Conservation (phyloP, 2,329 filamentous ascomycete genomes). For the Hirsutella rhossiliensis region DNA sequence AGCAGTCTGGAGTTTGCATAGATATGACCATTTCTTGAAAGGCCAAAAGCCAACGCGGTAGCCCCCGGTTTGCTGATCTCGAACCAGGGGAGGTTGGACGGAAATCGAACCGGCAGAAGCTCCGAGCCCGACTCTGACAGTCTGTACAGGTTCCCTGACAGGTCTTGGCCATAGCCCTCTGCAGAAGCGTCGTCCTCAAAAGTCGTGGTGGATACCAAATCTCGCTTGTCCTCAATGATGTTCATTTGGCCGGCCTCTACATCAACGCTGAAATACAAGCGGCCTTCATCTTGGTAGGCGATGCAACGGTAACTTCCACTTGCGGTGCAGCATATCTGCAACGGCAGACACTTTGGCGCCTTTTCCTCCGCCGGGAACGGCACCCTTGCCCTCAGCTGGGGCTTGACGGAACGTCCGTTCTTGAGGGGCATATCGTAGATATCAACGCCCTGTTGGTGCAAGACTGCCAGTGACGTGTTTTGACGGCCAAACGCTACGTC, state of each 20-base stretch:
- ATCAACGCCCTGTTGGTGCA: conserved; percentile 55
- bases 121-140: conserved; percentile 20
- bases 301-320: conserved; percentile 17
- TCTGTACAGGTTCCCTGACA: conserved; percentile 30
- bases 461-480: conserved; percentile 55
- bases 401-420: conserved; percentile 34
- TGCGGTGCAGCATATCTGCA: conserved; percentile 20
- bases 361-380: conserved; percentile 21
- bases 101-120: conserved; percentile 26
- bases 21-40: conserved; percentile 65
- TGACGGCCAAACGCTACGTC: conserved; percentile 64
- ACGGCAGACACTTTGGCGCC: conserved; percentile 12
- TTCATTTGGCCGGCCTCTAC: conserved; percentile 5
- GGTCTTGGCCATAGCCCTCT: conserved; percentile 32
- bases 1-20: conserved; percentile 66
- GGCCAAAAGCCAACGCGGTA: conserved; percentile 40
- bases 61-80: conserved; percentile 32
- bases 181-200: conserved; percentile 16
- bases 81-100: conserved; percentile 38
- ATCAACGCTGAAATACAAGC: conserved; percentile 11
- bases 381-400: conserved; percentile 26
- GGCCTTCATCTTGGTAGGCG: conserved; percentile 15
- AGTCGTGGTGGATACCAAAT: conserved; percentile 17
- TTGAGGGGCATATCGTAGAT: conserved; percentile 59
- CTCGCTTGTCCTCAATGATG: conserved; percentile 9